Evolutionary conservation across 208 protist species (phyloP), one percentile per base, ranked within the genome.

Genomic region (Trypanosoma conorhini): DNA sequence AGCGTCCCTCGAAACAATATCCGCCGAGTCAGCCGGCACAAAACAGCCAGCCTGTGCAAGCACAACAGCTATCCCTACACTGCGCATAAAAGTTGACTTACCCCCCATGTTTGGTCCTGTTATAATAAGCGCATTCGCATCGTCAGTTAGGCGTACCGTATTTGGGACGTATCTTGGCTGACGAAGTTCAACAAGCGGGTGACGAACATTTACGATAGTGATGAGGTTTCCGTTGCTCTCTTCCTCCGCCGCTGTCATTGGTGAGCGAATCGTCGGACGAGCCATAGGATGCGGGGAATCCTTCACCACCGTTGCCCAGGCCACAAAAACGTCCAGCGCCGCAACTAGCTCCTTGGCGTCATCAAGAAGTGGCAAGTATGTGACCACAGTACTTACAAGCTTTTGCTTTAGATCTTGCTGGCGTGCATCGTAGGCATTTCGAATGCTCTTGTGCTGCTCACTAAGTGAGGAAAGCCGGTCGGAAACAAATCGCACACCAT

Each of bases 41-140:
- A 99, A 99, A 76, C 94, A 99, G 30, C 99, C 99, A 22, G 99
- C 98, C 78, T 99, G 99, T 15, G 99, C 98, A 76, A 99, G 90
- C 17, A 99, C 86, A 17, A 98, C 89, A 21, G 95, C 94, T 31
- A 99, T 83, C 54, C 96, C 99, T 15, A 98, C 89, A 78, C 96
- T 96, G 69, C 94, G 85, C 82, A 99, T 99, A 85, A 97, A 99
- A 0, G 99, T 99, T 0, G 95, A 99, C 81, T 99, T 99, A 52
- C 99, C 99, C 57, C 98, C 99, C 98, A 99, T 97, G 79, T 98
- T 98, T 21, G 93, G 93, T 8, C 96, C 96, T 7, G 96, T 98
- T 48, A 98, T 94, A 58, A 98, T 82, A 7, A 94, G 58, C 0
- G 85, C 82, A 63, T 93, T 98, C 35, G 72, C 85, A 62, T 70